Evolutionary conservation across 2,329 filamentous ascomycete species (phyloP), one percentile per base, ranked within the genome.

Genomic region (Nemania diffusa): DNA sequence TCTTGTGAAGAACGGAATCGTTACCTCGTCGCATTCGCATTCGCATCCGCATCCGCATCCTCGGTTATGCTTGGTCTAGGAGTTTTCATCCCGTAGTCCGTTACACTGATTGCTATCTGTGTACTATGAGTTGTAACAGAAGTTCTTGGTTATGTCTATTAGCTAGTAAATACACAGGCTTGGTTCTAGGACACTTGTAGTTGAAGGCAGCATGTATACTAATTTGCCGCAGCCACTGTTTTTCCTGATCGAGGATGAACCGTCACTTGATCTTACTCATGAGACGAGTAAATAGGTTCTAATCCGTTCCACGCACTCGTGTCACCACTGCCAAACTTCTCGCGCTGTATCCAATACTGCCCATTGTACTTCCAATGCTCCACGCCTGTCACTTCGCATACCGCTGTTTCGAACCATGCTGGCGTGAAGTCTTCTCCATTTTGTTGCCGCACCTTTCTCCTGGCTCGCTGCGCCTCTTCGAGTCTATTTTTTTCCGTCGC

Each of bases 401-500:
- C 87, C 2, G 84, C 84, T 81, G 91, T 92, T 44, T 77, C 82
- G 79, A 99, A 99, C 94, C 95, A 99, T 53, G 91, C 89, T 0
- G 96, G 93, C 46, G 81, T 80, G 76, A 96, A 98, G 68, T 95
- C 90, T 69, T 97, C 91, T 3, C 96, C 96, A 2, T 81, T 86
- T 32, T 86, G 85, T 80, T 99, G 95, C 26, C 94, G 85, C 65
- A 85, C 82, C 62, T 92, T 83, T 68, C 96, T 84, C 65, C 91
- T 90, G 9, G 90, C 89, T 67, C 96, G 86, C 83, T 99, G 96
- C 71, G 90, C 94, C 82, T 97, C 92, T 80, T 99, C 96, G 0
- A 99, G 88, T 1, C 96, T 87, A 76, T 95, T 96, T 87, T 99
- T 99, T 84, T 99, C 96, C 5, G 87, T 88, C 0, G 95, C 96